Base-by-base conservation (phyloP, 2,329 filamentous ascomycete genomes). In the Nannizziopsis barbatae region DNA sequence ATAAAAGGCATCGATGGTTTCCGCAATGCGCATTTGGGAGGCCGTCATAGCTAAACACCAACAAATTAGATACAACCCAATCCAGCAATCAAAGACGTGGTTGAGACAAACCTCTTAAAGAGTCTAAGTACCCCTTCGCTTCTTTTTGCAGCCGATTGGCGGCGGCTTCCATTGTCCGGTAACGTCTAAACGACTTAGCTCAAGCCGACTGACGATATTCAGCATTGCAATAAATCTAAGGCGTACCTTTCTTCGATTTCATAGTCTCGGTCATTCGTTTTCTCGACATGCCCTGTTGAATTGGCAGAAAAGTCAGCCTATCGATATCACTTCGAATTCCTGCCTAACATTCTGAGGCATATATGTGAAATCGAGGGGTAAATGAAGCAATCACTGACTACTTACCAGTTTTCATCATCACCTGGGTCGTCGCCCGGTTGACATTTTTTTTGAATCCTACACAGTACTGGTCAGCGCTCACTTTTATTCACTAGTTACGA, bases 1-100 rank as follows among this genome's bases (percentile, higher is more conserved):
- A 71, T 98, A 98, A 69, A 98, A 98, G 36, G 92, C 92, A 70
- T 98, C 92, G 68, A 98, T 98, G 15, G 92, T 98, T 69, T 98
- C 92, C 56, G 92, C 92, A 66, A 98, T 96, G 63, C 90, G 84
- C 90, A 98, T 96, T 71, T 98, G 92, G 47, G 89, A 95, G 45
- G 92, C 90, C 12, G 92, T 98, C 92, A 98, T 98, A 57, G 92
- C 90, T 88, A 56, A 47, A 20, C 18, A 3, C 3, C 11, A 41
- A 12, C 15, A 47, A 49, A 27, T 36, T 14, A 27, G 5, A 40
- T 9, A 11, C 9, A 5, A 46, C 9, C 32, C 5, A 31, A n/a
- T 37, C 22, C 22, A 20, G 15, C 6, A 27, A 2, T 3, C 9
- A 2, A 30, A 14, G 14, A 14, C 18, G 15, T n/a, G 20, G 8